Evolutionary conservation across 2,329 filamentous ascomycete species (phyloP).

Genomic region (Coniella lustricola): DNA sequence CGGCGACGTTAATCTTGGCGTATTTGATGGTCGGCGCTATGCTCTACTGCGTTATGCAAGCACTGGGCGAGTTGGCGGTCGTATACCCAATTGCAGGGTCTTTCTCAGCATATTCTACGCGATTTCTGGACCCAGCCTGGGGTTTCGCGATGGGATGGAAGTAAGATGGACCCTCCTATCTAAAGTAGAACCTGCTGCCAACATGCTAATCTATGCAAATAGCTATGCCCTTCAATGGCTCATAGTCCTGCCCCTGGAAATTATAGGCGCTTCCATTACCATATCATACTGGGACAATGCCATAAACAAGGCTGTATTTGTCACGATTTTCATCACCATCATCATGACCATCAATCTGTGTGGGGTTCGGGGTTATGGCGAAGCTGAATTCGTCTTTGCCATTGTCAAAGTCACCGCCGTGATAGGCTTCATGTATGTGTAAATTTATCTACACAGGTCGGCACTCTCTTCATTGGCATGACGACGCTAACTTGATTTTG

Average conservation of each 20-base stretch:
- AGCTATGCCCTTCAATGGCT: conserved; percentile 87
- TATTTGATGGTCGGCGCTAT: conserved; percentile 75
- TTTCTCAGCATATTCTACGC: conserved; percentile 85
- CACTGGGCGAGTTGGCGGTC: conserved; percentile 85
- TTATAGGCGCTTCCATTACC: conserved; percentile 80
- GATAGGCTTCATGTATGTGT: conserved; percentile 74
- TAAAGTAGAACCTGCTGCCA: no score
- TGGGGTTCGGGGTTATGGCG: conserved; percentile 81
- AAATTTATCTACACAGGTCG: background rate
- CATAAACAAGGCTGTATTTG: conserved; percentile 66
- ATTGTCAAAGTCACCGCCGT: conserved; percentile 81
- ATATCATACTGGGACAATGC: conserved; percentile 69
- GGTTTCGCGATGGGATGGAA: conserved; percentile 96
- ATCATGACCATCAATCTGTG: conserved; percentile 82
- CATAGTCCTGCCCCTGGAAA: conserved; percentile 73
- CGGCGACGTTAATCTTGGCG: conserved; percentile 70
- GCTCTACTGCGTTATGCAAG: conserved; percentile 88
- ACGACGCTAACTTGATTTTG: conserved; percentile 16
- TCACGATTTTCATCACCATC: conserved; percentile 69
- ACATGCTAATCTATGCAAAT: conserved; percentile 10
- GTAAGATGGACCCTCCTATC: conserved; percentile 36
- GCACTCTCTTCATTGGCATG: no score
- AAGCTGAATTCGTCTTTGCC: conserved; percentile 83
- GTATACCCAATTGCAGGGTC: conserved; percentile 86
- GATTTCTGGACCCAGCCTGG: conserved; percentile 90